Evolutionary conservation across 345 rosid species (phyloP).

Genomic region (Excoecaria agallocha): DNA sequence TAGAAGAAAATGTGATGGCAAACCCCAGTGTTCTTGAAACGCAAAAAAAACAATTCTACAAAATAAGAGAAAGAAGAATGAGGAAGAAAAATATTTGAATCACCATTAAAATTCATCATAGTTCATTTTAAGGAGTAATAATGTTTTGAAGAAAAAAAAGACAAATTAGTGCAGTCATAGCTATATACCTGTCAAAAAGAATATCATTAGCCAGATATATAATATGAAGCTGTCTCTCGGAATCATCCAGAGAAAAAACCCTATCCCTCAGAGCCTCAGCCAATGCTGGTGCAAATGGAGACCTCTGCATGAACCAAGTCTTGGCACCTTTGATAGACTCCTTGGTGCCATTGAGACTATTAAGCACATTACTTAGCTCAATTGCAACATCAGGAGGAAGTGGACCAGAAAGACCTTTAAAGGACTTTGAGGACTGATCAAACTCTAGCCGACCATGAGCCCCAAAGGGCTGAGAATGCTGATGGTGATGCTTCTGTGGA

Average conservation of each 20-base stretch:
- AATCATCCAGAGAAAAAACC: conserved; percentile 76
- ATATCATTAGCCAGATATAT: conserved; percentile 95
- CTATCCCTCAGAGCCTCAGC: conserved; percentile 90
- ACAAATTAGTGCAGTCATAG: conserved; percentile 10
- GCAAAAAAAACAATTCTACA: not conserved
- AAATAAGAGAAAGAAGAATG: not conserved
- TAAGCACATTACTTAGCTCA: conserved; percentile 71
- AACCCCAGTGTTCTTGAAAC: not conserved
- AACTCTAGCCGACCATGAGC: conserved; percentile 66
- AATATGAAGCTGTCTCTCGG: conserved; percentile 89
- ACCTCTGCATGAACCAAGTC: conserved; percentile 98
- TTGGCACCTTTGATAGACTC: conserved; percentile 97
- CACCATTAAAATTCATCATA: not conserved
- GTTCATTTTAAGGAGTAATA: not conserved
- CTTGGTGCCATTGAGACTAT: conserved; percentile 88
- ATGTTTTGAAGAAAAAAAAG: not conserved
- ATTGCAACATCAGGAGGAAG: conserved; percentile 84
- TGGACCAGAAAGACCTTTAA: conserved; percentile 77
- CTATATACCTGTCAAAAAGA: conserved; percentile 83
- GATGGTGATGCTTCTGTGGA: conserved; percentile 64
- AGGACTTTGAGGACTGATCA: conserved; percentile 61
- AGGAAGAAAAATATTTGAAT: not conserved
- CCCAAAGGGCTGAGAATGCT: conserved; percentile 57
- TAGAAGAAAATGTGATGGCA: not conserved
- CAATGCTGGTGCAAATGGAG: conserved; percentile 93